phyloP scores from a whole-genome alignment of 129 eudicot genomes.

The Flaveria bidentis region DNA sequence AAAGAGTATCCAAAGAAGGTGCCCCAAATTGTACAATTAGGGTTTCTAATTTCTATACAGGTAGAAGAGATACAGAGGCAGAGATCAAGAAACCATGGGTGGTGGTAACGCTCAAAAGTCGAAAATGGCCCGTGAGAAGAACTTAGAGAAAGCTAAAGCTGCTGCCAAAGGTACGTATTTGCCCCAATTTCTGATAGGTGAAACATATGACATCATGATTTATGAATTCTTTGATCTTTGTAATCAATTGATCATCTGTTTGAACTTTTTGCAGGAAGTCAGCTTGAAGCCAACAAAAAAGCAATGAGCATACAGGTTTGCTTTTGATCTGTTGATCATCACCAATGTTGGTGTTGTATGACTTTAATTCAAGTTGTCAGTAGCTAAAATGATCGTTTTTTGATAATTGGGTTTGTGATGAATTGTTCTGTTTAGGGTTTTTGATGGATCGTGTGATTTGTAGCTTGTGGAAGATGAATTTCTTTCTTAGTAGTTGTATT shows the following conservation, averaged over 20 bases:
- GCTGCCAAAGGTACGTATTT: conserved; percentile 48
- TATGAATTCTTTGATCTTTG: background rate
- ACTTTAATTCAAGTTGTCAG: background rate
- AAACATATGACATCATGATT: background rate
- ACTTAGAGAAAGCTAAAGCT: conserved; percentile 69
- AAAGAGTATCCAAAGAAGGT: background rate
- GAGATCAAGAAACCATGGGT: conserved; percentile 51
- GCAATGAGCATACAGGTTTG: conserved; percentile 78
- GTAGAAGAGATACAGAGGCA: background rate
- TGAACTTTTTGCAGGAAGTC: conserved; percentile 57
- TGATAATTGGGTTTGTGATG: conserved; percentile 10
- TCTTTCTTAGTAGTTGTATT: too few relatives aligned
- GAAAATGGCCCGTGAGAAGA: conserved; percentile 95
- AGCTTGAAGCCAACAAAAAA: conserved; percentile 77
- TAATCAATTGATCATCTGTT: conserved; percentile 13
- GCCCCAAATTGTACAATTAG: conserved; percentile 29
- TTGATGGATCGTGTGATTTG: too few relatives aligned
- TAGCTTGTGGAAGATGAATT: too few relatives aligned
- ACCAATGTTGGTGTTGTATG: background rate
- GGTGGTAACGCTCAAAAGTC: conserved; percentile 97
- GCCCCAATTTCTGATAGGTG: background rate
- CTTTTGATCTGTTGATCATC: conserved; percentile 8
- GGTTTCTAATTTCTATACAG: conserved; percentile 24
- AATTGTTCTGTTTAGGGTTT: background rate
- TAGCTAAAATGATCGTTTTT: background rate